Evolutionary conservation across 2,329 filamentous ascomycete species (phyloP).

Genomic region (Phialophora macrospora): DNA sequence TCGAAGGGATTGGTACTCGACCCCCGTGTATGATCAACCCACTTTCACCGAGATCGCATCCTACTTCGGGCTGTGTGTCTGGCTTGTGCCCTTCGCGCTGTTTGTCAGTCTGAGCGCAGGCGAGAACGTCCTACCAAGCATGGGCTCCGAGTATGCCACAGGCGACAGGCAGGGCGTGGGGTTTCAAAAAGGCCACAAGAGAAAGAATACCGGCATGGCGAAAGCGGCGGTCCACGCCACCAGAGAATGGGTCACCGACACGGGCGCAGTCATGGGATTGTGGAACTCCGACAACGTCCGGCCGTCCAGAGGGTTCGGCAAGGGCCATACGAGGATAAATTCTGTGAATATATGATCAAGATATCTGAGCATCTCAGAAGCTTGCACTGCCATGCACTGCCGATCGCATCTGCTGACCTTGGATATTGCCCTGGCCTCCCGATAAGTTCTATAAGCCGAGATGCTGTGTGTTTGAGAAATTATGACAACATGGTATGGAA

Average conservation of each 20-base stretch:
- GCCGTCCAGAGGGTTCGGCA: conserved; percentile 1
- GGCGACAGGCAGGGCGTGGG: conserved; percentile 50
- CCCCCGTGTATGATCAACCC: conserved; percentile 59
- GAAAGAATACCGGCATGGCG: conserved; percentile 64
- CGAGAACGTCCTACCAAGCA: conserved; percentile 92
- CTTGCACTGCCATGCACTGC: background rate
- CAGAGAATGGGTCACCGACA: conserved; percentile 65
- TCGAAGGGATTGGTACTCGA: conserved; percentile 45
- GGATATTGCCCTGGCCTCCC: background rate
- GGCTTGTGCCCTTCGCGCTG: conserved; percentile 92
- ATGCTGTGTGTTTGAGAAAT: background rate
- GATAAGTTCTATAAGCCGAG: background rate
- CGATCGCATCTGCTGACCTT: background rate
- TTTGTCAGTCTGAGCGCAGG: conserved; percentile 94
- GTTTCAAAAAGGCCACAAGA: conserved; percentile 45
- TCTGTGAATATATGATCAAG: conserved; percentile 41
- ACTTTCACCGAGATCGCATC: conserved; percentile 93
- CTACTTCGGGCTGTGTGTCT: conserved; percentile 95
- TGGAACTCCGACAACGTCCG: conserved; percentile 63
- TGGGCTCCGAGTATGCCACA: conserved; percentile 76
- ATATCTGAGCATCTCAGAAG: background rate
- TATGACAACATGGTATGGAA: background rate
- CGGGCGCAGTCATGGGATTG: conserved; percentile 65
- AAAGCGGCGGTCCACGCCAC: conserved; percentile 66
- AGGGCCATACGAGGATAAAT: conserved; percentile 41